Base-by-base conservation (phyloP, 2,329 filamentous ascomycete genomes). In the Ilyonectria destructans region DNA sequence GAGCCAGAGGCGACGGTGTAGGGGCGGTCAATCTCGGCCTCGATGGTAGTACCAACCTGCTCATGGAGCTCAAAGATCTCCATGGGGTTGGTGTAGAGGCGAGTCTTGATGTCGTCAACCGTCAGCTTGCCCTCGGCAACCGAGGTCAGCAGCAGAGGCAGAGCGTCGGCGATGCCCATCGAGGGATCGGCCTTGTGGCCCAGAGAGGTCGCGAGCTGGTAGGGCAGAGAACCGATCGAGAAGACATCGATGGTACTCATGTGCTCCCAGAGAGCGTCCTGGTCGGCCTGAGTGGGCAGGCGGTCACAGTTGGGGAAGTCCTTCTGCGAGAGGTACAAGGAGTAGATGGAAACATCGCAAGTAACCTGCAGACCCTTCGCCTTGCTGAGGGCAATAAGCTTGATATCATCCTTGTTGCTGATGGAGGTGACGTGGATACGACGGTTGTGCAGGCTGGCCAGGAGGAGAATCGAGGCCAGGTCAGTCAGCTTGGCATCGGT, bases 31-130 rank as follows among this genome's bases (percentile, higher is more conserved):
- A 95, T 86, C 81, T 95, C 93, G 23, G 93, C 87, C 83, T 95
- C 93, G 40, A 95, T 86, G 6, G 88, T 89, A 43, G 91, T 91
- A 66, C 90, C 90, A n/a, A 87, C 82, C 81, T 95, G 93, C 74
- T 95, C 93, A 72, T 95, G 93, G 58, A 95, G 87, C 83, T 95
- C 92, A 74, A 95, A 95, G 75, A 95, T 95, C 78, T 89, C 88
- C 83, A 92, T 93, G 3, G 93, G 93, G 78, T 94, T 95, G 77
- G 93, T 91, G 78, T 95, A 92, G 54, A 95, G 86, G 48, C 91
- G 89, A 62, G 82, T 78, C 77, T 89, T 91, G 78, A 95, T 87
- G 77, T 95, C 92, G 35, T 95, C 92, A 40, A 95, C 82, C 4
- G 91, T 93, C 74, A 95, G 81, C 75, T 87, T 91, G 69, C 92